Percentiles rank a stretch among this genome's conserved stretches.
Evolutionary conservation across 305 asterid genomes (phyloP).

Genomic region (Fraxinus dipetala): DNA sequence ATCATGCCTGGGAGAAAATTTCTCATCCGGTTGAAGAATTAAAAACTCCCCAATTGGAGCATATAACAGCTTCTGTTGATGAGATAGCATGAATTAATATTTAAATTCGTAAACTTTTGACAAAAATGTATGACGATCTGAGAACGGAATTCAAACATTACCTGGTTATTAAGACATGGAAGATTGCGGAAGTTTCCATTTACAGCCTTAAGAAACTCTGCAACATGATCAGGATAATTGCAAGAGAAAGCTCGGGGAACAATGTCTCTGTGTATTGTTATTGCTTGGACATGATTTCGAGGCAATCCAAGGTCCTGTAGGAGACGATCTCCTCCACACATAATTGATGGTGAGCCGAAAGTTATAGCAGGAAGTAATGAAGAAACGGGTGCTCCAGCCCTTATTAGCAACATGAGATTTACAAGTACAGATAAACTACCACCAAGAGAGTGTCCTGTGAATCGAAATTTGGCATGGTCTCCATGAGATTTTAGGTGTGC

Average conservation of each 20-base stretch:
- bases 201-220: conserved; percentile 78
- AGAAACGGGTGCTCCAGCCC: conserved; percentile 62
- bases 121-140: background rate
- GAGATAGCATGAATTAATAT: background rate
- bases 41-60: conserved; percentile 79
- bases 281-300: conserved; percentile 60
- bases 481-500: conserved; percentile 60
- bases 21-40: conserved; percentile 83
- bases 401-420: conserved; percentile 76
- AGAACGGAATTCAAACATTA: conserved; percentile 18
- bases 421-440: conserved; percentile 81
- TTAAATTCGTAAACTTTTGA: background rate
- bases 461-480: conserved; percentile 63
- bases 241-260: conserved; percentile 97
- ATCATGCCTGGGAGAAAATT: conserved; percentile 76
- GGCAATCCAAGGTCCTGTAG: conserved; percentile 67
- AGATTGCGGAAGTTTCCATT: conserved; percentile 74
- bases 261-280: conserved; percentile 86
- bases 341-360: conserved; percentile 76
- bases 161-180: conserved; percentile 83
- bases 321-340: conserved; percentile 94
- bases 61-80: conserved; percentile 67
- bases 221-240: conserved; percentile 75
- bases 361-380: conserved; percentile 84
- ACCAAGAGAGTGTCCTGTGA: conserved; percentile 95